Percentiles rank a stretch among this genome's conserved stretches.
phyloP scores from a whole-genome alignment of 2,329 filamentous ascomycete genomes.

The Penicillium freii region DNA sequence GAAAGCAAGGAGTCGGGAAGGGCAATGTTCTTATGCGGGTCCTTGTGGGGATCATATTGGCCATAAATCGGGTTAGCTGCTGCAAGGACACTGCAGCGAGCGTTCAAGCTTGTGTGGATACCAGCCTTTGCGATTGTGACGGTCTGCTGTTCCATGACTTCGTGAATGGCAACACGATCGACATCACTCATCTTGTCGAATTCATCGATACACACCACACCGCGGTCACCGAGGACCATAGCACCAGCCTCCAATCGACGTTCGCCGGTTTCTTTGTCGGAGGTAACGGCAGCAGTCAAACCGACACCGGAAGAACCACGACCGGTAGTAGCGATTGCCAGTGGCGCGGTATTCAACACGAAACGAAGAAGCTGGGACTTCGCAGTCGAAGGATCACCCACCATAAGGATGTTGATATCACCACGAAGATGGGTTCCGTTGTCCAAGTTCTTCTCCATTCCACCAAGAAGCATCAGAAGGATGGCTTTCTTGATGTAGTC shows the following conservation, averaged over 20 bases:
- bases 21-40: conserved; percentile 97
- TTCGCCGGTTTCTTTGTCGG: conserved; percentile 96
- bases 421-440: conserved; percentile 97
- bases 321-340: conserved; percentile 95
- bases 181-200: conserved; percentile 99
- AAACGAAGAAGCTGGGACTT: conserved; percentile 98
- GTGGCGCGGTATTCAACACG: conserved; percentile 91
- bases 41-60: conserved; percentile 97
- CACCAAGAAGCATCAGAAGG: conserved; percentile 87
- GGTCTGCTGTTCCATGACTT: conserved; percentile 99
- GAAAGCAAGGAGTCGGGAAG: conserved; percentile 93
- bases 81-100: conserved; percentile 91
- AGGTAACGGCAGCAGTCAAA: conserved; percentile 93
- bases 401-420: conserved; percentile 99
- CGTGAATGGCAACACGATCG: conserved; percentile 96
- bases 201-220: conserved; percentile 97
- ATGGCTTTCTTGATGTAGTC: conserved; percentile 98
- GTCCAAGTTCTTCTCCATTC: conserved; percentile 97
- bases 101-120: conserved; percentile 96
- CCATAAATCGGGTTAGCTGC: conserved; percentile 97
- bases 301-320: conserved; percentile 95
- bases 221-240: conserved; percentile 96
- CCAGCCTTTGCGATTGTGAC: conserved; percentile 98
- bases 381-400: conserved; percentile 95
- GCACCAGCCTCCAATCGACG: conserved; percentile 92